A percentile compares a stretch with the other conserved stretches of the same genome.
phyloP scores from a whole-genome alignment of 305 asterid species.

The Fraxinus platypoda region DNA sequence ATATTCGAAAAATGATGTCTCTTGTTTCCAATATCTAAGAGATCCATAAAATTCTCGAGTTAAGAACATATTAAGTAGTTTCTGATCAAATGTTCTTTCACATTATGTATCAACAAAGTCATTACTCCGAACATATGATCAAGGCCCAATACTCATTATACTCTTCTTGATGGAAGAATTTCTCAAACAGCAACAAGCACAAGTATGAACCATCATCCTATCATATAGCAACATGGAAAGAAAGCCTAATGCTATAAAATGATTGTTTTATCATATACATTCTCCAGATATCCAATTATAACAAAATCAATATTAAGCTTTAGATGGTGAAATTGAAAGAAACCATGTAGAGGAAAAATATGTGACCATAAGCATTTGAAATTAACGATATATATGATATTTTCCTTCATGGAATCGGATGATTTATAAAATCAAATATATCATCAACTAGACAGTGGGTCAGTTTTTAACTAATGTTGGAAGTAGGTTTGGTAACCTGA shows the following conservation, averaged over 20 bases:
- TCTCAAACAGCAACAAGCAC: neutral
- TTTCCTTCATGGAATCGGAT: slow-evolving; percentile 2
- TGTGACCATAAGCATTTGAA: neutral
- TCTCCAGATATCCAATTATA: neutral
- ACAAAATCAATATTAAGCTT: neutral
- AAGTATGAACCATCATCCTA: neutral
- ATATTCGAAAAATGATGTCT: neutral
- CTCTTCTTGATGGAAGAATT: neutral
- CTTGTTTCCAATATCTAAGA: neutral
- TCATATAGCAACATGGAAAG: neutral
- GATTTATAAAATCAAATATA: neutral
- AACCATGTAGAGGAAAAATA: neutral
- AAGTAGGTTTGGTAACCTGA: neutral
- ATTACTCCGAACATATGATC: neutral
- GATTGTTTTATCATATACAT: neutral
- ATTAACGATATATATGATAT: neutral
- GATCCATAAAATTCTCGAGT: neutral
- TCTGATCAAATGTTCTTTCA: neutral
- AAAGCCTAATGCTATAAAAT: neutral
- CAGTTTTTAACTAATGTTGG: neutral
- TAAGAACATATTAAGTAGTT: neutral
- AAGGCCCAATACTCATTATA: neutral
- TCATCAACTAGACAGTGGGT: neutral
- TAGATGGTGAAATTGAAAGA: neutral
- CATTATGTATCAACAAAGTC: neutral